Evolutionary conservation across 106 monocot species (phyloP).

Genomic region (Dioscorea dumetorum): DNA sequence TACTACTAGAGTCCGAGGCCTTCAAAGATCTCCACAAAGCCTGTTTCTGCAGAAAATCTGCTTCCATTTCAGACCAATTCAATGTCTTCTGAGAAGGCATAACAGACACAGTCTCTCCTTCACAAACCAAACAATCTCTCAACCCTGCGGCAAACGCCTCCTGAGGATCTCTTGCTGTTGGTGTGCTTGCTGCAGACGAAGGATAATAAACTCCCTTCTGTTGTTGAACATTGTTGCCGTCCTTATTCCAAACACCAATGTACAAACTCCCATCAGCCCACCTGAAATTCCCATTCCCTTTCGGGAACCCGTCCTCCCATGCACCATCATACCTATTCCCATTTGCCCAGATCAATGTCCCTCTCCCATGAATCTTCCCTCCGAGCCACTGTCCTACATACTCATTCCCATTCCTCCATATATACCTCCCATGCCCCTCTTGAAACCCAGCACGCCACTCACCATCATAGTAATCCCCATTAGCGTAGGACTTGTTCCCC

Average conservation of each 20-base stretch:
- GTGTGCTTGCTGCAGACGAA: conserved; percentile 36
- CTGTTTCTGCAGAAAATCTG: conserved; percentile 1
- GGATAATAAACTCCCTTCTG: conserved; percentile 75
- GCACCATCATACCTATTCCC: conserved; percentile 76
- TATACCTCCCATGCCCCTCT: conserved; percentile 68
- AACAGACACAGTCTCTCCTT: conserved; percentile 39
- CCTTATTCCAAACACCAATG: conserved; percentile 61
- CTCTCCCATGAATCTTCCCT: conserved; percentile 58
- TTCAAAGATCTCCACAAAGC: conserved; percentile 7
- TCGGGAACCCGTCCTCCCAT: conserved; percentile 70
- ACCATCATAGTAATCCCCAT: conserved; percentile 82
- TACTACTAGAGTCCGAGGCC: not conserved
- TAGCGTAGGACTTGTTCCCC: conserved; percentile 58
- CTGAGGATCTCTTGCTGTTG: conserved; percentile 39
- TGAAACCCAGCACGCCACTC: conserved; percentile 69
- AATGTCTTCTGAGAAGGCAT: conserved; percentile 70
- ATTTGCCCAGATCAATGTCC: conserved; percentile 56
- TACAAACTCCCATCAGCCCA: conserved; percentile 84
- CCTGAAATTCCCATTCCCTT: conserved; percentile 54
- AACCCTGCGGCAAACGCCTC: conserved; percentile 38
- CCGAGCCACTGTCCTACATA: conserved; percentile 58
- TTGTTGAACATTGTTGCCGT: conserved; percentile 9
- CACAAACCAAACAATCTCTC: conserved; percentile 32
- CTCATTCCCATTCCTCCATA: conserved; percentile 72
- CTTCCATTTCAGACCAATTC: conserved; percentile 21